Evolutionary conservation across 2,329 filamentous ascomycete genomes (phyloP), one percentile per base, ranked within the genome.

Genomic region (Phyllosticta citriasiana): DNA sequence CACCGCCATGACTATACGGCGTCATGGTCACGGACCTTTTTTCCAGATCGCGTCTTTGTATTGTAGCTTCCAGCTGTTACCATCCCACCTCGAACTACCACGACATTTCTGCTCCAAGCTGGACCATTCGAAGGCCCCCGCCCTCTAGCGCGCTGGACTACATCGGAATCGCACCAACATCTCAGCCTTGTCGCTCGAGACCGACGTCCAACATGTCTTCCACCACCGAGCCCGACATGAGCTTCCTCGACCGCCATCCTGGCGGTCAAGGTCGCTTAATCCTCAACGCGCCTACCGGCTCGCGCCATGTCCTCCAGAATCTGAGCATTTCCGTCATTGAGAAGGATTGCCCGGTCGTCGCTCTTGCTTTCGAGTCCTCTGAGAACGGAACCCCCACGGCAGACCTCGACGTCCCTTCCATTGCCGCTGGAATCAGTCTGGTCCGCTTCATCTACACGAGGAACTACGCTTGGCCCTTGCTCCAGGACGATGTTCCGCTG

Each of bases 361-460:
- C 71, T 51, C 65, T 72, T 50, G 69, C 73, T 3, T 77, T 79
- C 63, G 77, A 79, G 59, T 64, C 69, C 14, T 67, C 69, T 9
- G 62, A 65, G 4, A 63, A 67, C 24, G 68, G 71, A 12, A 56
- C 62, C 12, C 16, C 47, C 16, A 71, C 72, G 57, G 70, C 74
- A 40, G 72, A 70, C 58, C 71, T 79, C 30, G 74, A 77, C 57
- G 71, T 69, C 16, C 65, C 70, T 1, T 74, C 72, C 3, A 55
- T 65, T 5, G 62, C 64, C 10, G 70, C 73, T 5, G 69, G 73
- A 19, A 59, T 70, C 30, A 70, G 71, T 7, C 73, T 80, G 53
- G 66, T 78, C 9, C 71, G 76, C 59, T 78, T 70, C 65, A 67
- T 78, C 57, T 78, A 79, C 64, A 72, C 70, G 4, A 73, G 72